Evolutionary conservation across 1,284 basidiomycete species (phyloP).

Genomic region (Pholiota adiposa): DNA sequence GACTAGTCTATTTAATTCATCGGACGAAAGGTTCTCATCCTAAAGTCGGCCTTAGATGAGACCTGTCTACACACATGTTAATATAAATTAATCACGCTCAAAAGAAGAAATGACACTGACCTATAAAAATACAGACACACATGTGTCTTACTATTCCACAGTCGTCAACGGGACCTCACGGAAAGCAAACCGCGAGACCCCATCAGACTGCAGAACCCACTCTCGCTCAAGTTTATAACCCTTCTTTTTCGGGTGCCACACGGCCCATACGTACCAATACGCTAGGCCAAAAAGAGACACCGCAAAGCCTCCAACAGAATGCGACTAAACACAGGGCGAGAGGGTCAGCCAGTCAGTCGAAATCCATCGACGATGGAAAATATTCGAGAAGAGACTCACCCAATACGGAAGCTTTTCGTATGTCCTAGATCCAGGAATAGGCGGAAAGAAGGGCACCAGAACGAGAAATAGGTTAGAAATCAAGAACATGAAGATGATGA

Average conservation of each 20-base stretch:
- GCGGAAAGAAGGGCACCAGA: conserved; percentile 63
- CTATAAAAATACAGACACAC: background rate
- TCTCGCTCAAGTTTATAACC: conserved; percentile 56
- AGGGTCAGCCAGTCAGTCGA: too few relatives aligned
- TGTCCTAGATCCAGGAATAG: conserved; percentile 48
- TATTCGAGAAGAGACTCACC: conserved; percentile 43
- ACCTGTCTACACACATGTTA: too few relatives aligned
- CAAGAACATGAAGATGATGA: conserved; percentile 56
- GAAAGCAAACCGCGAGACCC: conserved; percentile 49
- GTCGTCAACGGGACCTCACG: conserved; percentile 27
- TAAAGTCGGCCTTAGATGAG: too few relatives aligned
- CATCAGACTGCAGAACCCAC: conserved; percentile 56
- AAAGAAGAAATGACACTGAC: too few relatives aligned
- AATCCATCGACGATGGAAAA: too few relatives aligned
- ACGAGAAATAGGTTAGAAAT: conserved; percentile 66
- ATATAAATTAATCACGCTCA: too few relatives aligned
- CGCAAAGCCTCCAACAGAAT: conserved; percentile 52
- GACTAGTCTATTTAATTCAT: too few relatives aligned
- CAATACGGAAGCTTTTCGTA: conserved; percentile 69
- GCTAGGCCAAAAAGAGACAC: conserved; percentile 55
- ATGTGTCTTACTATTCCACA: background rate
- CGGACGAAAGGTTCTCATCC: too few relatives aligned
- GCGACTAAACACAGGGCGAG: conserved; percentile 42
- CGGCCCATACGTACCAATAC: conserved; percentile 64
- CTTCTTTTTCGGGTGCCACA: conserved; percentile 55